Evolutionary conservation across 2,329 filamentous ascomycete genomes (phyloP).

Genomic region (Alternaria brassicae): DNA sequence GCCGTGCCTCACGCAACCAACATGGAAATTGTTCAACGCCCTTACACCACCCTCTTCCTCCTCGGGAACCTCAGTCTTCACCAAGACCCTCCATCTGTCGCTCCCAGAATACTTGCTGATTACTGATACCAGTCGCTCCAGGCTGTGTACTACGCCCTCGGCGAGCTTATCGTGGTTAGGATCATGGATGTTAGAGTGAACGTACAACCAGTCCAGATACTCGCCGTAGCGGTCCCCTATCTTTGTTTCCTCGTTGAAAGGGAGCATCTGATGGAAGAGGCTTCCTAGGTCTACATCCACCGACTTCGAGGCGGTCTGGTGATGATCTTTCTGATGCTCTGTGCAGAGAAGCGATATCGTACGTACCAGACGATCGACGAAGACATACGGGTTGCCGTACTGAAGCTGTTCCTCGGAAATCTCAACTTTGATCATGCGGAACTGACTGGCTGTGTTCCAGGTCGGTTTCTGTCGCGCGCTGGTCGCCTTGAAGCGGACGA

Average conservation of each 20-base stretch:
- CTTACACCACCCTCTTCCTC: constrained; percentile 1
- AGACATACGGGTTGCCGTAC: constrained; percentile 8
- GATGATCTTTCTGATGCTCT: constrained; percentile 8
- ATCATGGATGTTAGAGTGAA: not conserved
- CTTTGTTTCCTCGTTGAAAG: constrained; percentile 16
- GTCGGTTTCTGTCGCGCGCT: constrained; percentile 7
- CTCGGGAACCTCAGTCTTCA: not conserved
- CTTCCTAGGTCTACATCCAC: constrained; percentile 15
- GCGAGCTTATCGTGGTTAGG: constrained; percentile 9
- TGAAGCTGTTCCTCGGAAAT: not conserved
- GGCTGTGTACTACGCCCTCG: not conserved
- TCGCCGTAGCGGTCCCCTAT: not conserved
- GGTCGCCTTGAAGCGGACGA: not conserved
- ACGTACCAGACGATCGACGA: constrained; percentile 8
- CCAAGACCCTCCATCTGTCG: constrained; percentile 10
- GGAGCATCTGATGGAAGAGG: constrained; percentile 18
- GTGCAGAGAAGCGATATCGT: constrained; percentile 15
- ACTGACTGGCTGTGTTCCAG: constrained; percentile 19
- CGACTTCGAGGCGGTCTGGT: not conserved
- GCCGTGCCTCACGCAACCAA: not conserved
- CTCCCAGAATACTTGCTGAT: not conserved
- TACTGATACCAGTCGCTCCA: constrained; percentile 3
- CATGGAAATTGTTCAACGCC: not conserved
- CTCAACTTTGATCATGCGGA: constrained; percentile 10
- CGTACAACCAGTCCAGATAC: constrained; percentile 6